Percentiles rank a stretch among this genome's conserved stretches.
phyloP scores from a whole-genome alignment of 805 yeast genomes.

The Maudiozyma barnettii region DNA sequence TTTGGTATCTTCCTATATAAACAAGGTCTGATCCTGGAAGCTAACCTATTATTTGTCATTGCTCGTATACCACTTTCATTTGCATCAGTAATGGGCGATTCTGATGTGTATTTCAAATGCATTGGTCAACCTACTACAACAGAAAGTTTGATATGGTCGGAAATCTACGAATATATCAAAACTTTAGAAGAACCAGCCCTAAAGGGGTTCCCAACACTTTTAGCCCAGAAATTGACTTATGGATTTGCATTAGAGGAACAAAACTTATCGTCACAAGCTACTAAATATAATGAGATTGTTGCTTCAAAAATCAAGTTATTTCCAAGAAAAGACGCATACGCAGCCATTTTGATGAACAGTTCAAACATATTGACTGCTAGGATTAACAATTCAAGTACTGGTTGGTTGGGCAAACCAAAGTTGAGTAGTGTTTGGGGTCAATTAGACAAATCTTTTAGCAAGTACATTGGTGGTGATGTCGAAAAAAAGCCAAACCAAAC shows the following conservation, averaged over 20 bases:
- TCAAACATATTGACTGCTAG: constrained; percentile 37
- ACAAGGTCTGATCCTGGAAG: constrained; percentile 29
- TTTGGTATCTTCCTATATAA: constrained; percentile 41
- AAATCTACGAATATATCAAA: constrained; percentile 52
- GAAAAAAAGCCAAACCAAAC: constrained; percentile 31
- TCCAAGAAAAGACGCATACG: constrained; percentile 30
- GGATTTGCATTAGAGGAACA: constrained; percentile 62
- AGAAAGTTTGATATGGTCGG: constrained; percentile 49
- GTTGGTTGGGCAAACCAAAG: constrained; percentile 76
- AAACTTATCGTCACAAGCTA: constrained; percentile 50
- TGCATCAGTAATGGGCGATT: constrained; percentile 16
- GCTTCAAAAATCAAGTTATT: constrained; percentile 31
- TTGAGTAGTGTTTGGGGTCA: constrained; percentile 85
- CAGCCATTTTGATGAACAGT: constrained; percentile 27
- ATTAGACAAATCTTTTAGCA: constrained; percentile 66
- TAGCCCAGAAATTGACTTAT: constrained; percentile 54
- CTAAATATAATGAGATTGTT: constrained; percentile 50
- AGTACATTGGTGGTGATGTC: constrained; percentile 83
- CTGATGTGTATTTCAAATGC: constrained; percentile 31
- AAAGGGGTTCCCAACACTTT: constrained; percentile 40
- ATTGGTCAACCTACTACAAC: constrained; percentile 34
- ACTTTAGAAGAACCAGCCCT: constrained; percentile 29
- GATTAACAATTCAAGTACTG: constrained; percentile 40
- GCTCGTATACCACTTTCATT: constrained; percentile 38
- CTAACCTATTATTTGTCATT: constrained; percentile 38